Conservation (phyloP, 768 basidiomycete genomes). For the Xanthoconium stramineum region DNA sequence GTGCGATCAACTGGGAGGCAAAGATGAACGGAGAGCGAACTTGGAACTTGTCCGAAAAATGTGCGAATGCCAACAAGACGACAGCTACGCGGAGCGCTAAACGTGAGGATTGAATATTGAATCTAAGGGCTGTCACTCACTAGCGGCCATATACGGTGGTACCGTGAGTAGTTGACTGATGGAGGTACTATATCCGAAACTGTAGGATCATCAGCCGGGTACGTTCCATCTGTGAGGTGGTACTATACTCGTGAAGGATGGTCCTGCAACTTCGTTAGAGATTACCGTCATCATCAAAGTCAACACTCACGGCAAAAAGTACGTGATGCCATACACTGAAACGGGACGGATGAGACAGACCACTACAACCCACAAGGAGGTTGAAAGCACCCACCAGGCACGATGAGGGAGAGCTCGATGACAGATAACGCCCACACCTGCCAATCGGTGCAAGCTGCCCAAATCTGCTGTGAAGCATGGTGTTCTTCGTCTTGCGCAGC, state of each 20-base stretch:
- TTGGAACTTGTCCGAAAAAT: slow-evolving; percentile 2
- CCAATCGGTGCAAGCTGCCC: slow-evolving; percentile 4
- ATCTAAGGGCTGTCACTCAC: not conserved
- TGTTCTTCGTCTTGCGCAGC: not conserved
- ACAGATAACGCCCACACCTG: slow-evolving; percentile 1
- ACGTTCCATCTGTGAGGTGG: too few relatives aligned
- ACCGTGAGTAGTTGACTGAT: slow-evolving; percentile 2
- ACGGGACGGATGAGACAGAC: not conserved
- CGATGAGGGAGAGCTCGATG: not conserved
- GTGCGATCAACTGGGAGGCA: not conserved
- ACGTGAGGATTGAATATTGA: not conserved
- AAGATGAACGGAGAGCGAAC: not conserved
- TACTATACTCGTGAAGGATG: not conserved
- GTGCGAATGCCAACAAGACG: not conserved
- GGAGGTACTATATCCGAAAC: not conserved
- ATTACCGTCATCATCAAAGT: not conserved
- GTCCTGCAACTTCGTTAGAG: not conserved
- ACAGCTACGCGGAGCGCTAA: not conserved
- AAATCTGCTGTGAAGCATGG: not conserved
- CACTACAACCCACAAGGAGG: not conserved
- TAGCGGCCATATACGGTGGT: not conserved
- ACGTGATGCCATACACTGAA: slow-evolving; percentile 3
- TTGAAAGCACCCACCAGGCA: not conserved
- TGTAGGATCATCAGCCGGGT: not conserved
- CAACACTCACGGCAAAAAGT: slow-evolving; percentile 1